phyloP scores from a whole-genome alignment of 768 basidiomycete species.

The Lentinula detonsa region DNA sequence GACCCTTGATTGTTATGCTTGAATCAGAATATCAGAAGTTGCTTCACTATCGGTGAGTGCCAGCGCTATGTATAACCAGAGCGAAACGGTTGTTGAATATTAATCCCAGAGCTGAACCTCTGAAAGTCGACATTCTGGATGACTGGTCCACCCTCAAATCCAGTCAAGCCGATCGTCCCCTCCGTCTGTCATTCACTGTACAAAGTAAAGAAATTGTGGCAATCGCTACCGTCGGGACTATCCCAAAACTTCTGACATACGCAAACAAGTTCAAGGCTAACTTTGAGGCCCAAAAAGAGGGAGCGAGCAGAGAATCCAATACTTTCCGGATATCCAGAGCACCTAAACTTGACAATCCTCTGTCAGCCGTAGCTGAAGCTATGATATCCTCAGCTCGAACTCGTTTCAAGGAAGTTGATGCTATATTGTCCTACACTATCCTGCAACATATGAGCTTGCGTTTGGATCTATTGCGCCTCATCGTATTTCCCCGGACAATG shows the following conservation, averaged over 20 bases:
- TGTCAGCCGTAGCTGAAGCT: conserved; percentile 82
- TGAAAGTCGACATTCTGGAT: conserved; percentile 69
- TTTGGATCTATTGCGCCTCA: conserved; percentile 57
- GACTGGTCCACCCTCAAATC: conserved; percentile 64
- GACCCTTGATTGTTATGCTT: conserved; percentile 56
- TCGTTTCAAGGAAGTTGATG: conserved; percentile 64
- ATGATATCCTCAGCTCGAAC: conserved; percentile 72
- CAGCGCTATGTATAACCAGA: background rate
- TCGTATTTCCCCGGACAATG: conserved; percentile 77
- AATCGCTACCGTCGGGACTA: conserved; percentile 65
- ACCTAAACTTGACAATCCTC: conserved; percentile 71
- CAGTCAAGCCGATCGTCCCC: conserved; percentile 38
- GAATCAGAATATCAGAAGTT: conserved; percentile 75
- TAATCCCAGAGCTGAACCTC: conserved; percentile 61
- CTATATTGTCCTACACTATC: conserved; percentile 53
- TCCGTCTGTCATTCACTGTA: conserved; percentile 73
- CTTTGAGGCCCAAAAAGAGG: conserved; percentile 65
- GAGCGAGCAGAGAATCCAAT: conserved; percentile 73
- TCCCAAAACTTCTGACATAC: conserved; percentile 73
- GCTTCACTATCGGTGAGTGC: conserved; percentile 65
- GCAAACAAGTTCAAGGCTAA: conserved; percentile 70
- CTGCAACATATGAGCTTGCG: conserved; percentile 71
- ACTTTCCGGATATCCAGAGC: conserved; percentile 69
- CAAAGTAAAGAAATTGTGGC: conserved; percentile 62
- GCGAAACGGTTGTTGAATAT: background rate